Evolutionary conservation across 1,139 yeast species (phyloP).

Genomic region (Hyphopichia pseudoburtonii): DNA sequence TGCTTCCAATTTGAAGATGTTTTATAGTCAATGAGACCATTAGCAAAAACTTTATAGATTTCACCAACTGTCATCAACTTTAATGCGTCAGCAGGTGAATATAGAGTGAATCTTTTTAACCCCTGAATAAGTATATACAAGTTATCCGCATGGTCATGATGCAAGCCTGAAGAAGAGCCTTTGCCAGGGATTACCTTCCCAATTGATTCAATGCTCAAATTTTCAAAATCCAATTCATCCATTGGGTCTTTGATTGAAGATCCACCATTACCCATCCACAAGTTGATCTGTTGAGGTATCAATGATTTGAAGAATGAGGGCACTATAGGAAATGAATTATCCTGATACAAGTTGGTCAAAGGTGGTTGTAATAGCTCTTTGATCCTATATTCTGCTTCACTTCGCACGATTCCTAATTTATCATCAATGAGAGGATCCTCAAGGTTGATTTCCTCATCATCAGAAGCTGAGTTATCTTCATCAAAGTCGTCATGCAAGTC

Average conservation of each 20-base stretch:
- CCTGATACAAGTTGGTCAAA: slow-evolving; percentile 42
- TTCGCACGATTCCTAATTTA: slow-evolving; percentile 5
- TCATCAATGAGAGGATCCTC: slow-evolving; percentile 17
- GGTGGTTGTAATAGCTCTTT: slow-evolving; percentile 63
- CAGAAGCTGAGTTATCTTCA: slow-evolving; percentile 26
- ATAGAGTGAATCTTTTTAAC: slow-evolving; percentile 63
- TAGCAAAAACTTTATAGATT: slow-evolving; percentile 46
- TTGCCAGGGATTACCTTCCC: slow-evolving; percentile 54
- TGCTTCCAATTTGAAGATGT: slow-evolving; percentile 59
- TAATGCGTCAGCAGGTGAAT: slow-evolving; percentile 59
- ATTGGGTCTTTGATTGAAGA: slow-evolving; percentile 5
- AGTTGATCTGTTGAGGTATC: slow-evolving; percentile 68
- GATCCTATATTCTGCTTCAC: slow-evolving; percentile 23
- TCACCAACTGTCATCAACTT: slow-evolving; percentile 62
- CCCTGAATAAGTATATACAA: slow-evolving; percentile 62
- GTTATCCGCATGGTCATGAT: slow-evolving; percentile 80
- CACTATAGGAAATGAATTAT: slow-evolving; percentile 32
- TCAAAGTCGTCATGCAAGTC: slow-evolving; percentile 55
- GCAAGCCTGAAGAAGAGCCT: slow-evolving; percentile 73
- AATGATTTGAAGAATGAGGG: slow-evolving; percentile 43
- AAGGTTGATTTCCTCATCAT: slow-evolving; percentile 15
- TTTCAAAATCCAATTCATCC: slow-evolving; percentile 15
- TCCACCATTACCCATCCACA: slow-evolving; percentile 60
- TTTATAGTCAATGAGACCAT: slow-evolving; percentile 67
- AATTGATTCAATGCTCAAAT: slow-evolving; percentile 12